Evolutionary conservation across 129 eudicot species (phyloP), one percentile per base, ranked within the genome.

Genomic region (Artemisia tridentata): DNA sequence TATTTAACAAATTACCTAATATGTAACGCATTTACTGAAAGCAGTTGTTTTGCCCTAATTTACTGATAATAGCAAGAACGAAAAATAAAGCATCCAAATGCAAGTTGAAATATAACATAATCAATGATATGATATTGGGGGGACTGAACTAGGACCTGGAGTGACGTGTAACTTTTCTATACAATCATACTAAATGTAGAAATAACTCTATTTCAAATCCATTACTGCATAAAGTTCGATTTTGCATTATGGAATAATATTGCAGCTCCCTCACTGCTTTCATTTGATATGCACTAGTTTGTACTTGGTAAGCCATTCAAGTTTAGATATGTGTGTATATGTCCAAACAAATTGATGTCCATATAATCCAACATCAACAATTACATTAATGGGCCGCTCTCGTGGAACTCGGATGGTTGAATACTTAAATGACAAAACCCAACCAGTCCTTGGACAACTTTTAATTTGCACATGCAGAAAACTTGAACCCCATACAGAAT

Each of bases 111-210:
- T 21, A 56, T 19, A 14, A 43, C 67, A 58, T 45, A 21, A 21
- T 21, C 23, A 21, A 21, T 21, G 0, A 21, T 21, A 21, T 21
- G 23, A 21, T 21, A 21, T 21, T 21, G 23, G 0, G 23, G 0
- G 23, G 4, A 31, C 17, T 43, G 6, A 31, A 72, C 62, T 62
- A 25, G 49, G 4, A 73, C 63, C 63, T 50, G 46, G 20, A 43
- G 71, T 19, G 17, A 73, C 18, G 25, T 64, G 31, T 74, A 38
- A 14, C 9, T 65, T 34, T 41, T 38, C 62, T 5, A 52, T 17
- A 69, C 2, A 15, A 20, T 69, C 64, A 53, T 69, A 54, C 17
- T 17, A 53, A 54, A 69, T 11, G 19, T 34, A 69, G 29, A 68
- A 53, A 68, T 15, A 16, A 27, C 29, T n/a, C 12, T 5, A 69